phyloP scores from a whole-genome alignment of 805 yeast species.

The Metschnikowia lunata region DNA sequence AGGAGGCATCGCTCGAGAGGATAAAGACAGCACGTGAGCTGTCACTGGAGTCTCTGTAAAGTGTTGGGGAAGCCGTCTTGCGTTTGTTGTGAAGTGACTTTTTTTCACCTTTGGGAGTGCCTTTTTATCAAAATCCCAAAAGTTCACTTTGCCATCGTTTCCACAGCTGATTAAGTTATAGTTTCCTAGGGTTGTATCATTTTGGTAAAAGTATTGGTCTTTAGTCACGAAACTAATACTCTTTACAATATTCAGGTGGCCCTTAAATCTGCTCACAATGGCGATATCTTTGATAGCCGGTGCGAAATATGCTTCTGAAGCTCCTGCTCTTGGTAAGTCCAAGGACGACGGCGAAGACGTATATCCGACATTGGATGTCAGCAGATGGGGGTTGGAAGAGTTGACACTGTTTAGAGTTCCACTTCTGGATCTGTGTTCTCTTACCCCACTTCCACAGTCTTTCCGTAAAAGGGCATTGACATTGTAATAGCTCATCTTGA shows the following conservation, averaged over 20 bases:
- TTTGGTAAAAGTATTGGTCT: conserved; percentile 11
- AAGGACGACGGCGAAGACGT: conserved; percentile 19
- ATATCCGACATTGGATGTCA: conserved; percentile 21
- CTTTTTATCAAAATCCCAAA: conserved; percentile 43
- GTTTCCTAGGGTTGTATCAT: conserved; percentile 4
- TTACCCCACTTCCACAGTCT: not conserved
- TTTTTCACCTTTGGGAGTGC: conserved; percentile 36
- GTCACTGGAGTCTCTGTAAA: conserved; percentile 2
- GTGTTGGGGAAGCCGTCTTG: conserved; percentile 3
- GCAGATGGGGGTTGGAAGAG: conserved; percentile 15
- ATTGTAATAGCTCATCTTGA: conserved; percentile 39
- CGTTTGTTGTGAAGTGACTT: conserved; percentile 10
- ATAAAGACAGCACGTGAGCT: conserved; percentile 2
- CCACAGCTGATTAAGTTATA: conserved; percentile 38
- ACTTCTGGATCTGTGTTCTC: conserved; percentile 32
- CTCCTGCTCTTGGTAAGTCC: conserved; percentile 18
- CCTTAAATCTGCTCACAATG: conserved; percentile 35
- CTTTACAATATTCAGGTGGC: conserved; percentile 36
- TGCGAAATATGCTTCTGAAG: conserved; percentile 20
- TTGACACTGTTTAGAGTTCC: conserved; percentile 33
- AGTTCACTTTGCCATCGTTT: conserved; percentile 35
- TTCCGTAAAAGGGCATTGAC: conserved; percentile 29
- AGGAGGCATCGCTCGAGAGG: conserved; percentile 1
- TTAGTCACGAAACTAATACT: conserved; percentile 25
- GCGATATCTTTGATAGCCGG: conserved; percentile 36